A percentile compares a stretch with the other conserved stretches of the same genome.
Evolutionary conservation across 2,329 filamentous ascomycete genomes (phyloP).

Genomic region (Aspergillus eucalypticola): DNA sequence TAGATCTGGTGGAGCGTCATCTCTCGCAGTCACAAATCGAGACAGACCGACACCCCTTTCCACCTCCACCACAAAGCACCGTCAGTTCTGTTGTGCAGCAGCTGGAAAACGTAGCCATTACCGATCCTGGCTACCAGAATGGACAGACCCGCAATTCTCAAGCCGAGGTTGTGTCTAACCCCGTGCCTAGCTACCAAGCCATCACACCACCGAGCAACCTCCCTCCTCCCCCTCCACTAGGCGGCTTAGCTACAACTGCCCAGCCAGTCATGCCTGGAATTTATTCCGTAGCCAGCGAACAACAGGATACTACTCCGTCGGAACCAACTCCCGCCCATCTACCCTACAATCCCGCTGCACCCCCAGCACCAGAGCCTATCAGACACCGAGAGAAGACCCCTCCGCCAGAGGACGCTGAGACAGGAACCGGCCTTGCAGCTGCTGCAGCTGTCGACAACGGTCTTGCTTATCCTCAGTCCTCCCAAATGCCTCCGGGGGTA

Average conservation of each 20-base stretch:
- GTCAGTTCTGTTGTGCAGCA: constrained; percentile 65
- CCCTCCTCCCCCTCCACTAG: constrained; percentile 28
- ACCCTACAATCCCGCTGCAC: constrained; percentile 67
- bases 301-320: constrained; percentile 31
- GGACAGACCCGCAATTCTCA: constrained; percentile 45
- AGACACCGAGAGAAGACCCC: constrained; percentile 67
- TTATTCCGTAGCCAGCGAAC: constrained; percentile 22
- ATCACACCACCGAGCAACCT: constrained; percentile 25
- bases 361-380: constrained; percentile 65
- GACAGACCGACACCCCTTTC: constrained; percentile 48
- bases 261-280: constrained; percentile 17
- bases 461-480: constrained; percentile 33
- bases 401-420: constrained; percentile 58
- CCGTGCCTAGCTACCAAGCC: constrained; percentile 22
- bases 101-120: constrained; percentile 62
- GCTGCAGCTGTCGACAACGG: constrained; percentile 43
- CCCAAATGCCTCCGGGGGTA: constrained; percentile 24
- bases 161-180: constrained; percentile 24
- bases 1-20: constrained; percentile 46
- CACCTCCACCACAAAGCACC: constrained; percentile 36
- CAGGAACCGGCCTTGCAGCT: constrained; percentile 48
- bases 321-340: constrained; percentile 47
- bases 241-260: constrained; percentile 16
- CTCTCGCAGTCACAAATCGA: constrained; percentile 47
- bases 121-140: constrained; percentile 51